phyloP scores from a whole-genome alignment of 2,329 filamentous ascomycete genomes.

The Mycogone perniciosa region DNA sequence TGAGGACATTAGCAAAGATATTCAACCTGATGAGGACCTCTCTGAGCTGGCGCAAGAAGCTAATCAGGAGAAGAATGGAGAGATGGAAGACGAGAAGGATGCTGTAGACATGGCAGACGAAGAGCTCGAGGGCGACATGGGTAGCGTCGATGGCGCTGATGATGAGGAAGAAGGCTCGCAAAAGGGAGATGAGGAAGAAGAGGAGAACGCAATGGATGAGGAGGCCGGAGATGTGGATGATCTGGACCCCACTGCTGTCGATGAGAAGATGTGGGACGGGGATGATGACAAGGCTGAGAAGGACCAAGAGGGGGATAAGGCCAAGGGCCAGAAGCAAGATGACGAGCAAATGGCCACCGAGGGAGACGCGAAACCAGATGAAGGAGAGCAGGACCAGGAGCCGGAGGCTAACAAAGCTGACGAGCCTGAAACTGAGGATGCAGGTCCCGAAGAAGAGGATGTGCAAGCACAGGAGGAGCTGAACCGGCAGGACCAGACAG shows the following conservation, averaged over 20 bases:
- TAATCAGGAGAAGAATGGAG: conserved; percentile 56
- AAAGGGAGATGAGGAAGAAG: conserved; percentile 56
- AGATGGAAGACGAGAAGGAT: conserved; percentile 75
- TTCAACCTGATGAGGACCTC: conserved; percentile 87
- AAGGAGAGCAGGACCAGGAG: conserved; percentile 41
- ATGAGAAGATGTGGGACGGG: conserved; percentile 99
- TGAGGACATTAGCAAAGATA: conserved; percentile 96
- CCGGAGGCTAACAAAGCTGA: conserved; percentile 31
- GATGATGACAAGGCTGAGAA: conserved; percentile 75
- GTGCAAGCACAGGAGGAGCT: conserved; percentile 49
- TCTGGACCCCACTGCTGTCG: conserved; percentile 79
- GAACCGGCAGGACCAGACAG: conserved; percentile 63
- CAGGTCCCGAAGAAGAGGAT: conserved; percentile 48
- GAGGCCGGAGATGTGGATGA: conserved; percentile 89
- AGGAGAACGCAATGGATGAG: conserved; percentile 76
- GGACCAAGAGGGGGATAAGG: conserved; percentile 68
- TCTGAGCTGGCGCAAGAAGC: conserved; percentile 84
- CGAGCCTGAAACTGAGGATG: conserved; percentile 38
- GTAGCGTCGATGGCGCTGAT: conserved; percentile 55
- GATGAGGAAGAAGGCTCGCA: conserved; percentile 55
- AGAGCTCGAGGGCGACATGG: conserved; percentile 81
- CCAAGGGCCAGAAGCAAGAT: conserved; percentile 62
- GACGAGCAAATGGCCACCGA: conserved; percentile 55
- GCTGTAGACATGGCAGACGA: conserved; percentile 90
- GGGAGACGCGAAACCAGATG: conserved; percentile 48